Evolutionary conservation across 176 grass and related monocot species (phyloP).

Genomic region (Ensete glaucum): DNA sequence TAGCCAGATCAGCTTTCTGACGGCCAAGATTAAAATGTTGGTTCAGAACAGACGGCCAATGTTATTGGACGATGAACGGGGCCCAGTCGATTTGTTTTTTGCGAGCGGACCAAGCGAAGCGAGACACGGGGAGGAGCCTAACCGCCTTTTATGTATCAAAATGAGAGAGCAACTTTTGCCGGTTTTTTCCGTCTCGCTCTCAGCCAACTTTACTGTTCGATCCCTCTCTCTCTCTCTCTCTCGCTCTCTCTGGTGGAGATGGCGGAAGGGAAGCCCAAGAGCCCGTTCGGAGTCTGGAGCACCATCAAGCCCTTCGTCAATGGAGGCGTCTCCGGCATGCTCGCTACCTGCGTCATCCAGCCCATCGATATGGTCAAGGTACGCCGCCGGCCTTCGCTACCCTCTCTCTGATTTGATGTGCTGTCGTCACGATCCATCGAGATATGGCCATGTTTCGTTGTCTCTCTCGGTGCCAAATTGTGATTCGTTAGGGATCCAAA

Average conservation of each 20-base stretch:
- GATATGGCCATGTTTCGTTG: too few relatives aligned
- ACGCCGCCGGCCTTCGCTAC: neutral
- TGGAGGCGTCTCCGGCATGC: slow-evolving; percentile 87
- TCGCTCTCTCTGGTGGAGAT: neutral
- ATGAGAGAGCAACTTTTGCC: neutral
- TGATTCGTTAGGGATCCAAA: too few relatives aligned
- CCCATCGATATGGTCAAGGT: slow-evolving; percentile 99
- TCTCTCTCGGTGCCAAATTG: too few relatives aligned
- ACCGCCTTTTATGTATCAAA: neutral
- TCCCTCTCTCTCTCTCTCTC: too few relatives aligned
- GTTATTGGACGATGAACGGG: too few relatives aligned
- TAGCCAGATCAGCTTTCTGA: too few relatives aligned
- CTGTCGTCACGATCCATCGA: neutral
- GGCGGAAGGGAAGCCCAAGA: slow-evolving; percentile 9
- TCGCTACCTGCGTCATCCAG: slow-evolving; percentile 94
- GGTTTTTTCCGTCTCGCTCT: neutral
- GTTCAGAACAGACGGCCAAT: too few relatives aligned
- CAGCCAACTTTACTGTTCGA: neutral
- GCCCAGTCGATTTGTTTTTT: neutral
- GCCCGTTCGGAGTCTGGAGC: slow-evolving; percentile 25
- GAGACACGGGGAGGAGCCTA: neutral
- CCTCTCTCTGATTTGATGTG: neutral
- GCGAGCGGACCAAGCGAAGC: neutral
- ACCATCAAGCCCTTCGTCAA: slow-evolving; percentile 84
- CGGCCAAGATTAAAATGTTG: too few relatives aligned